A percentile compares a stretch with the other conserved stretches of the same genome.
Evolutionary conservation across 306 rosid genomes (phyloP).

Genomic region (Quercus alba): DNA sequence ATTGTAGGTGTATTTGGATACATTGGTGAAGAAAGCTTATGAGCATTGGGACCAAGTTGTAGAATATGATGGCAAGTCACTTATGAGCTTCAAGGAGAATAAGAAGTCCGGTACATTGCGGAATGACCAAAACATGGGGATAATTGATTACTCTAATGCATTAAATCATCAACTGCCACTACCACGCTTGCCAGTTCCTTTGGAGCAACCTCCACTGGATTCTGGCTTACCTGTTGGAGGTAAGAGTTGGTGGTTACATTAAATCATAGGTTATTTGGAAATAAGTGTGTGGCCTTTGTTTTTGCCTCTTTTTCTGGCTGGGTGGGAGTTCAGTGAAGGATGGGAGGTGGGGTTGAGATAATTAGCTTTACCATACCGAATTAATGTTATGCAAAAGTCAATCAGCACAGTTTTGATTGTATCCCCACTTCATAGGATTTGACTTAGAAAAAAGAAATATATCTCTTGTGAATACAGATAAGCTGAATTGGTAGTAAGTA

Average conservation of each 20-base stretch:
- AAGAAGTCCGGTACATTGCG: constrained; percentile 39
- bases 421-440: not conserved
- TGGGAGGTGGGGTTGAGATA: not conserved
- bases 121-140: constrained; percentile 48
- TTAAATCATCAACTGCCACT: constrained; percentile 56
- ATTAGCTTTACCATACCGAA: not conserved
- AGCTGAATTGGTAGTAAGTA: not conserved
- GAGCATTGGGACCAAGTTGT: constrained; percentile 90
- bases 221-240: constrained; percentile 58
- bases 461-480: not conserved
- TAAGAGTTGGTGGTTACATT: constrained; percentile 29
- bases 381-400: not conserved
- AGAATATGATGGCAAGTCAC: constrained; percentile 92
- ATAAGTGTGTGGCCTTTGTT: not conserved
- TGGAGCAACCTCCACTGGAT: constrained; percentile 56
- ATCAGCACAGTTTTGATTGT: not conserved
- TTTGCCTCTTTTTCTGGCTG: not conserved
- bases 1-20: constrained; percentile 84
- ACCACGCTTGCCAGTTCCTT: constrained; percentile 41
- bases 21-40: constrained; percentile 89
- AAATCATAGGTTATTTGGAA: not conserved
- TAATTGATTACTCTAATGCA: constrained; percentile 40
- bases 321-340: not conserved
- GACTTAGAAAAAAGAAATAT: not conserved
- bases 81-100: constrained; percentile 45